Percentiles rank a stretch among this genome's conserved stretches.
Evolutionary conservation across 2,329 filamentous ascomycete genomes (phyloP).

Genomic region (Colletotrichum paranaense): DNA sequence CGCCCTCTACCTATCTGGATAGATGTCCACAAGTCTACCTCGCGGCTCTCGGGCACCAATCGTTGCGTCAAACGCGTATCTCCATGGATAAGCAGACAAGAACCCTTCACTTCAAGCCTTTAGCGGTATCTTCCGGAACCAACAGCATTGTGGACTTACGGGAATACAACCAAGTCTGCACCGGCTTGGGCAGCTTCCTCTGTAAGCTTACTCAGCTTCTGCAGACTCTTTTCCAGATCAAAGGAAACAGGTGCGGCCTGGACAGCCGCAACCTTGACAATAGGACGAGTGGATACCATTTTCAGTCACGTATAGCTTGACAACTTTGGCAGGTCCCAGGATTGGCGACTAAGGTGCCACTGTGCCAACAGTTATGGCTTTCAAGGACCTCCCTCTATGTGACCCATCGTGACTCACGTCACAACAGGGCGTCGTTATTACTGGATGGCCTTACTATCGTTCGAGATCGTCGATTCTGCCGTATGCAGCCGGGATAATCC

Average conservation of each 20-base stretch:
- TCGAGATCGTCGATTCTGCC: neutral
- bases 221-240: conserved; percentile 48
- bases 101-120: conserved; percentile 46
- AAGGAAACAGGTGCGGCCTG: conserved; percentile 54
- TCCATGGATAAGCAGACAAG: conserved; percentile 55
- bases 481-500: neutral
- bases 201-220: conserved; percentile 47
- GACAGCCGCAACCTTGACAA: conserved; percentile 51
- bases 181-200: conserved; percentile 48
- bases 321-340: neutral
- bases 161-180: conserved; percentile 53
- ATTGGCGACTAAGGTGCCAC: neutral
- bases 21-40: conserved; percentile 40
- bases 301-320: neutral
- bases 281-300: conserved; percentile 32
- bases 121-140: neutral
- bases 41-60: conserved; percentile 52
- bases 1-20: neutral
- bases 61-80: conserved; percentile 55
- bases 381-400: conserved; percentile 4
- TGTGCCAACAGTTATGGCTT: neutral
- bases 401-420: neutral
- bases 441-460: conserved; percentile 5
- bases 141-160: conserved; percentile 43
- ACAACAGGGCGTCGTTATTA: neutral